phyloP scores from a whole-genome alignment of 306 rosid species.

The Pyrus bretschneideri region DNA sequence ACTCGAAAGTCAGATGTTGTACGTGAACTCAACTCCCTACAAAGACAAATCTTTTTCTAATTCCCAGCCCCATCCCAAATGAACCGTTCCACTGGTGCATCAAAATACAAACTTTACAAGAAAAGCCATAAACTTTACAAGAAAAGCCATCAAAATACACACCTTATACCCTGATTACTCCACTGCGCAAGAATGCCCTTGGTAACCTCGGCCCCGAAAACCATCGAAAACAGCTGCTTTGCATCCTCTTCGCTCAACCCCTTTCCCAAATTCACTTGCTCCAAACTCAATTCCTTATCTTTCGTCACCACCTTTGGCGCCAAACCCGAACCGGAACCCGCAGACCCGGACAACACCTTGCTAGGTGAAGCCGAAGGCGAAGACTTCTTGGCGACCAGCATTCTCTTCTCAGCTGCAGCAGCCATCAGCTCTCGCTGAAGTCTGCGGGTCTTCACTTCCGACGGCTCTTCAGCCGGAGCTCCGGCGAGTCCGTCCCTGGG shows the following conservation, averaged over 20 bases:
- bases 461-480: conserved; percentile 45
- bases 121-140: not conserved
- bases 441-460: conserved; percentile 55
- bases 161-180: conserved; percentile 99
- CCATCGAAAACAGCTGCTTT: conserved; percentile 62
- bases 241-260: conserved; percentile 58
- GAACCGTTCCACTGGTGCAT: not conserved
- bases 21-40: not conserved
- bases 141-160: conserved; percentile 1
- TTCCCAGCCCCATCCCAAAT: not conserved
- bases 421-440: conserved; percentile 89
- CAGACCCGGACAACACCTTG: conserved; percentile 4
- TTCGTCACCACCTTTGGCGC: conserved; percentile 28
- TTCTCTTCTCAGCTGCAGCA: conserved; percentile 91
- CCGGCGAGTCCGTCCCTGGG: conserved; percentile 54
- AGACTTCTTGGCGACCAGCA: conserved; percentile 27
- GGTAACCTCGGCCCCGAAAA: conserved; percentile 75
- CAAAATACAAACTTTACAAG: not conserved
- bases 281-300: conserved; percentile 29
- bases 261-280: conserved; percentile 43
- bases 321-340: conserved; percentile 2
- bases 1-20: not conserved
- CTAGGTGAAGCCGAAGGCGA: not conserved
- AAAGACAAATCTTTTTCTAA: not conserved
- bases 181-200: conserved; percentile 82